A percentile compares a stretch with the other conserved stretches of the same genome.
Conservation (phyloP, 306 rosid species). For the Hippophae tibetana region DNA sequence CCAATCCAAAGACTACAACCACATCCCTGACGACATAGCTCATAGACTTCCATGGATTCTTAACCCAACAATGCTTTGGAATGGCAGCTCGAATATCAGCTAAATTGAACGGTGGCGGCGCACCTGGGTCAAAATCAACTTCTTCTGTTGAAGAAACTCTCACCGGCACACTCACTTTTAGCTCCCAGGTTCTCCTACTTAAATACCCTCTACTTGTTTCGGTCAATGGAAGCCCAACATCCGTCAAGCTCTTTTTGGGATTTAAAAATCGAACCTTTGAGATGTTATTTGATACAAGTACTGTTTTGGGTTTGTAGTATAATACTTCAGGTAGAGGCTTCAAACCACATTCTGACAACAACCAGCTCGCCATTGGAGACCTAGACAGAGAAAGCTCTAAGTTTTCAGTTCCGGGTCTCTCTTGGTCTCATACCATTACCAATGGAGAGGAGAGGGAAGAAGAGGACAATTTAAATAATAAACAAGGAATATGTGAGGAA, state of each 20-base stretch:
- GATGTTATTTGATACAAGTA: slow-evolving; percentile 15
- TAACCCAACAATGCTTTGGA: slow-evolving; percentile 75
- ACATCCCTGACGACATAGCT: slow-evolving; percentile 67
- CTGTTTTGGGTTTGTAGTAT: slow-evolving; percentile 29
- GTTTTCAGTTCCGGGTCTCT: slow-evolving; percentile 13
- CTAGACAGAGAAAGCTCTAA: slow-evolving; percentile 17
- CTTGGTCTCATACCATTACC: background rate
- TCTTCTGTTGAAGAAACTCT: slow-evolving; percentile 31
- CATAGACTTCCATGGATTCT: slow-evolving; percentile 59
- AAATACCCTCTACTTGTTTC: slow-evolving; percentile 12
- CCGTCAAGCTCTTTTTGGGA: slow-evolving; percentile 20
- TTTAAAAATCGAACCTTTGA: slow-evolving; percentile 24
- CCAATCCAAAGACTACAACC: slow-evolving; percentile 49
- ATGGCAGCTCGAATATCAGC: slow-evolving; percentile 56
- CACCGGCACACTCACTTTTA: slow-evolving; percentile 47
- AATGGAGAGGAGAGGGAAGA: background rate
- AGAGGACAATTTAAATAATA: background rate
- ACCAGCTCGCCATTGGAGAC: slow-evolving; percentile 49
- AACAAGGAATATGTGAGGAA: slow-evolving; percentile 2
- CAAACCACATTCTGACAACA: slow-evolving; percentile 57
- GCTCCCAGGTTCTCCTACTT: slow-evolving; percentile 33
- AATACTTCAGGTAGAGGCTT: slow-evolving; percentile 36
- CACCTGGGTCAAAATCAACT: slow-evolving; percentile 42
- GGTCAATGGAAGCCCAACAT: slow-evolving; percentile 21
- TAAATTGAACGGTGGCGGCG: slow-evolving; percentile 59